Evolutionary conservation across 345 rosid species (phyloP).

Genomic region (Melaleuca alternifolia): DNA sequence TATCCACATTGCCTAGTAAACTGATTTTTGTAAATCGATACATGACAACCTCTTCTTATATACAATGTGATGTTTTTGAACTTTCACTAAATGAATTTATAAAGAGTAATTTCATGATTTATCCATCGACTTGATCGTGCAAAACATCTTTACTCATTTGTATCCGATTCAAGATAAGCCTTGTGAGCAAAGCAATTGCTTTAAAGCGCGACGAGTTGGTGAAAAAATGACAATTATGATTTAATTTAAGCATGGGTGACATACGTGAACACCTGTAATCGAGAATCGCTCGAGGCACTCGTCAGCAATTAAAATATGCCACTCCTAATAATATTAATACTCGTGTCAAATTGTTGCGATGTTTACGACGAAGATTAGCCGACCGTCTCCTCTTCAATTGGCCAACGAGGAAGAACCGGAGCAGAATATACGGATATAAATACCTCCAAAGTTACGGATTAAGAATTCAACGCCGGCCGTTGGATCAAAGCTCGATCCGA

Average conservation of each 20-base stretch:
- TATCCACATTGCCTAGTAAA: not conserved
- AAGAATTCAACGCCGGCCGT: not conserved
- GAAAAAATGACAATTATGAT: not conserved
- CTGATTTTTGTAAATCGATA: not conserved
- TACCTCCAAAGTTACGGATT: not conserved
- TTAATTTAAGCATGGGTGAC: fast-evolving
- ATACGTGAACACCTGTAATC: not conserved
- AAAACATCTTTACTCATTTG: not conserved
- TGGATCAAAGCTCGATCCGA: not conserved
- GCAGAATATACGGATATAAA: not conserved
- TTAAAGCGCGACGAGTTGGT: not conserved
- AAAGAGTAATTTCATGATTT: not conserved
- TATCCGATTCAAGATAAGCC: not conserved
- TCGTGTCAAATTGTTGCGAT: not conserved
- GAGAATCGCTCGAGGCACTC: not conserved
- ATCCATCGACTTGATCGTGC: not conserved
- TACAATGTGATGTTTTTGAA: not conserved
- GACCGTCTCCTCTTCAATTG: not conserved
- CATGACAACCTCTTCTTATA: no score
- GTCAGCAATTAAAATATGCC: no score
- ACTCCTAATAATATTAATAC: not conserved
- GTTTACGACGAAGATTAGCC: not conserved
- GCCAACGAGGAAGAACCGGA: not conserved
- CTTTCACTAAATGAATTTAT: not conserved
- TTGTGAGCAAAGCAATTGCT: not conserved